phyloP scores from a whole-genome alignment of 768 basidiomycete genomes.

The Aureoboletus auriporus region DNA sequence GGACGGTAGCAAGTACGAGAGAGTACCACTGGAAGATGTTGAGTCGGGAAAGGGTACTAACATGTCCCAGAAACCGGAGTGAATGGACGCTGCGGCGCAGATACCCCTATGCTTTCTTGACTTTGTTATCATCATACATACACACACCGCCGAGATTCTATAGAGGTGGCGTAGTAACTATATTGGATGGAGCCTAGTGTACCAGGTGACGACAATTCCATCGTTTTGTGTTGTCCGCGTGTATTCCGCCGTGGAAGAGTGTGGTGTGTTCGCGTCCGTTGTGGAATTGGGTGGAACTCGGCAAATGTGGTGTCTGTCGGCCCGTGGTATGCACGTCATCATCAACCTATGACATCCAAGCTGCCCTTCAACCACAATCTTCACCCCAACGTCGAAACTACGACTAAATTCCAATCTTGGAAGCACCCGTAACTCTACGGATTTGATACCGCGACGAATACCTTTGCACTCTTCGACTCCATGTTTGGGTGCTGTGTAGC shows the following conservation, averaged over 20 bases:
- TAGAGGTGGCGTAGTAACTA: conserved; percentile 8
- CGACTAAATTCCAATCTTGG: neutral
- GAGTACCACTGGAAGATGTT: conserved; percentile 59
- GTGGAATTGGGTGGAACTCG: too few relatives aligned
- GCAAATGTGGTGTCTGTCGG: too few relatives aligned
- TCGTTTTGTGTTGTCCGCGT: too few relatives aligned
- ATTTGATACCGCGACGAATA: neutral
- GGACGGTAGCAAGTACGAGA: conserved; percentile 46
- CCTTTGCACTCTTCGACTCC: neutral
- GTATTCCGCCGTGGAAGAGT: too few relatives aligned
- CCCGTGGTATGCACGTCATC: too few relatives aligned
- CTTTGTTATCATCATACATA: conserved; percentile 5
- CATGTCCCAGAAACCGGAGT: conserved; percentile 27
- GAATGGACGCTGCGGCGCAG: conserved; percentile 6
- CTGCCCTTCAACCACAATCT: neutral
- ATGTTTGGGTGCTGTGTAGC: conserved; percentile 85
- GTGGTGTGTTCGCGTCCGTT: too few relatives aligned
- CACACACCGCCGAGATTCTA: neutral
- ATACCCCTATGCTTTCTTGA: conserved; percentile 12
- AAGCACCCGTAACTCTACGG: neutral
- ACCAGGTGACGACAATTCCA: too few relatives aligned
- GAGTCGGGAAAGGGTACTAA: conserved; percentile 42
- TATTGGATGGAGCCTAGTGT: too few relatives aligned
- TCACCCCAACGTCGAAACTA: conserved; percentile 1
- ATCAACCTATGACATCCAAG: too few relatives aligned